Base-by-base conservation (phyloP, 306 rosid genomes). In the Quercus berberidifolia region DNA sequence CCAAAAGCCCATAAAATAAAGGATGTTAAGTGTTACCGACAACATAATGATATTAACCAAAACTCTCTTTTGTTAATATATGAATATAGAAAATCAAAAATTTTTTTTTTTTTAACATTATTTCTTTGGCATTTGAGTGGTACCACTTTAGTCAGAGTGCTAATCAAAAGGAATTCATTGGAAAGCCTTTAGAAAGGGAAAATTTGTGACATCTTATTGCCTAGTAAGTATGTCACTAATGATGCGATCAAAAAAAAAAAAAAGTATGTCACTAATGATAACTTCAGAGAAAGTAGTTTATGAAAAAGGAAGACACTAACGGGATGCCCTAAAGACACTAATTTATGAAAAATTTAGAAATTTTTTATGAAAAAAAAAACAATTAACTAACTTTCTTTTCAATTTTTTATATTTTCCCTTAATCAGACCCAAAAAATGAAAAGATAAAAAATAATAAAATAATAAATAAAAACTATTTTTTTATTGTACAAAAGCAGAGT, bases 211-310 rank as follows among this genome's bases (percentile, higher is more conserved):
- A 79, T 80, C 15, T 81, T 71, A 81, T 69, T n/a, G 35, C 72
- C 46, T 7, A 38, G 46, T 38, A 38, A 38, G 46, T 38, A 38
- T 38, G 46, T 8, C 69, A 35, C 67, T 76, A 46, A 51, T 31
- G 63, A 86, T 54, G 28, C 28, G 28, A 26, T 26, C 2, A 26
- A 26, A 26, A 26, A 1, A 26, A 25, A 25, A 26, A 26, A 26
- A 26, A 38, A 38, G 46, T 38, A 38, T 38, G 46, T 8, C 69
- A 35, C 67, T 76, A 46, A 51, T 31, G 63, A 86, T 54, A 60
- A 33, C 80, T 79, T 63, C 8, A 74, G 78, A 74, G 21, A 72
- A 76, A 77, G 81, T 23, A 75, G 60, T 69, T 79, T 63, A 20
- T 35, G 56, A 21, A 55, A 73, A 10, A 67, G 56, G 64, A 38